Evolutionary conservation across 306 rosid species (phyloP), one percentile per base, ranked within the genome.

Genomic region (Vachellia pachyceras): DNA sequence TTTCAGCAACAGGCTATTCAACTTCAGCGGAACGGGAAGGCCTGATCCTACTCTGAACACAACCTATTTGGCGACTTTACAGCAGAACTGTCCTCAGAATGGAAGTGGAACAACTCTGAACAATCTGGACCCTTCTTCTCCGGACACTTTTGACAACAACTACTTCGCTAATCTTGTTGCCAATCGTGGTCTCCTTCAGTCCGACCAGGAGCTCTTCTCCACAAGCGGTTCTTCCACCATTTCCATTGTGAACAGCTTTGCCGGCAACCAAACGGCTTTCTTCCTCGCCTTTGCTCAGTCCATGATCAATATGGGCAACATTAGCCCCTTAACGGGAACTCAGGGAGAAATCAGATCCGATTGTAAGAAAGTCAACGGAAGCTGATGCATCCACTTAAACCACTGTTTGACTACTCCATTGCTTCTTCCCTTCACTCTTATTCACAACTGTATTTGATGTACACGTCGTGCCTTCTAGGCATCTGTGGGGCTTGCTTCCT

Each of bases 291-390:
- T 94, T 83, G 92, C 82, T 72, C 87, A 75, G 76, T 89, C 98
- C 29, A 92, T 90, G 90, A 87, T 90, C 14, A 94, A 90, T 1
- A 92, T 94, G 97, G 98, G 94, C 3, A 92, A 90, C 29, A 87
- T 92, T 18, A 84, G 78, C 46, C 90, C 92, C 0, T 82, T 88
- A n/a, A 87, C 84, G 0, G 92, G 90, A 60, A 86, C n/a, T 52
- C 90, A 73, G 46, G 98, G 98, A 6, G 86, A 92, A 55, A 86
- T 92, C 71, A 87, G 97, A 86, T 47, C 82, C 39, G 84, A 90
- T 40, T 92, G 94, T 67, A 90, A 66, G 86, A 92, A 79, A 75
- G 85, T 88, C 10, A 92, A 90, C 60, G 94, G 89, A 77, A 85
- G 85, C 82, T 89, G 64, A 83, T 0, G 20, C 44, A 36, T 65